These are phyloP conservation scores for Baudoinia panamericana DNA, from an alignment of 495 filamentous ascomycete genomes.

Conservation along the genomic window DNA sequence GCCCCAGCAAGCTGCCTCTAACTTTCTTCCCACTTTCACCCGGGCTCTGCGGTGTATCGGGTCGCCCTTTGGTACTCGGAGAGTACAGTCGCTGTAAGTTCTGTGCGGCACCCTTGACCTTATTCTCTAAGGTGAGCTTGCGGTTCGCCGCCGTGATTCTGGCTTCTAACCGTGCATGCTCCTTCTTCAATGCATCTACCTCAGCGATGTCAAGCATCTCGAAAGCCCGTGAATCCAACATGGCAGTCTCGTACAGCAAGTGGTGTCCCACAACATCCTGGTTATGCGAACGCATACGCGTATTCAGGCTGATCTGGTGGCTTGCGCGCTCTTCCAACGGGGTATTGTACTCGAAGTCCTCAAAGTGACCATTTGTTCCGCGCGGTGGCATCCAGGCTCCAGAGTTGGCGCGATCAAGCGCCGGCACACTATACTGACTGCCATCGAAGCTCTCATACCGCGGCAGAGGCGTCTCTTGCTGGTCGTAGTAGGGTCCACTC, in stretches of 20 bases:
- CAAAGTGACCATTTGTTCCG: neutral
- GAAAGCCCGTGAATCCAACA: constrained; percentile 70
- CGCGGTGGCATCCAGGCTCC: neutral
- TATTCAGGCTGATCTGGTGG: constrained; percentile 15
- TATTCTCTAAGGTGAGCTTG: constrained; percentile 80
- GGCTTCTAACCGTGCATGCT: constrained; percentile 50
- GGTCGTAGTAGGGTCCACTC: constrained; percentile 7
- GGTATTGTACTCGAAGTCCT: constrained; percentile 4
- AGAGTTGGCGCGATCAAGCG: constrained; percentile 2
- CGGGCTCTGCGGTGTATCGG: constrained; percentile 25
- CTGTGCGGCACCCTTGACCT: constrained; percentile 82
- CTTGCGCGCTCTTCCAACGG: constrained; percentile 9
- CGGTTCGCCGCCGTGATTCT: constrained; percentile 68
- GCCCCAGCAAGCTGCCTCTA: constrained; percentile 22
- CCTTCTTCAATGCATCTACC: constrained; percentile 80
- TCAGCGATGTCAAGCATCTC: constrained; percentile 82
- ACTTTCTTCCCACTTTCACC: constrained; percentile 28
- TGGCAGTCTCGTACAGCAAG: constrained; percentile 82
- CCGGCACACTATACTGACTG: constrained; percentile 5
- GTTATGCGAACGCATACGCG: neutral
- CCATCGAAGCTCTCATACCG: constrained; percentile 14
- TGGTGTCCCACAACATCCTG: constrained; percentile 58
- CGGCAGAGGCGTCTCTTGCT: constrained; percentile 5
- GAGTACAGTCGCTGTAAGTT: constrained; percentile 70
- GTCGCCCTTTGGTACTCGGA: constrained; percentile 21